These are phyloP conservation scores for Bretschneidera sinensis DNA, from an alignment of 345 rosid species.

Conservation along the genomic window DNA sequence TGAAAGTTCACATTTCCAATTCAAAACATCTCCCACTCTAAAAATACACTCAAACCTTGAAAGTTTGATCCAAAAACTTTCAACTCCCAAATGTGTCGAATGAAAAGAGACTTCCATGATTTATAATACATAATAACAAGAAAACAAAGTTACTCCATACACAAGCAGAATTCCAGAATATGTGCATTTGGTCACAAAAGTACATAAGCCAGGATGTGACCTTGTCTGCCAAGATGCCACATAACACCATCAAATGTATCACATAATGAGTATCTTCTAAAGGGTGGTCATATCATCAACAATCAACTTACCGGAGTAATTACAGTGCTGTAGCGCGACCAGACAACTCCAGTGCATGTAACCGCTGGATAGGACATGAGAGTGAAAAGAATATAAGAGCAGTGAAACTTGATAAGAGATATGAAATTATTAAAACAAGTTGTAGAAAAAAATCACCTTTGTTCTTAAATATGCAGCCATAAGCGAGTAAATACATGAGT, in stretches of 20 bases:
- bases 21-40: not conserved
- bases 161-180: not conserved
- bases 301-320: constrained; percentile 68
- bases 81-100: not conserved
- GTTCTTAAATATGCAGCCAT: not conserved
- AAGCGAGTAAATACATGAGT: no score
- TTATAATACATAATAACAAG: no score
- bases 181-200: not conserved
- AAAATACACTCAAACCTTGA: not conserved
- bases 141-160: not conserved
- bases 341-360: constrained; percentile 59
- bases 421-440: not conserved
- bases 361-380: constrained; percentile 49
- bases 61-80: no score
- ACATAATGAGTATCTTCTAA: not conserved
- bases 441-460: not conserved
- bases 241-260: not conserved
- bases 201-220: not conserved
- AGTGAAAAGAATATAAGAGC: constrained; percentile 15
- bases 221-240: not conserved
- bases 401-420: constrained; percentile 1
- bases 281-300: not conserved
- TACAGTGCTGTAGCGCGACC: constrained; percentile 85
- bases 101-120: no score
- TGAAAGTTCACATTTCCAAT: not conserved